Percentiles rank a stretch among this genome's conserved stretches.
Conservation (phyloP, 176 grass and related monocot genomes). For the Panicum miliaceum region DNA sequence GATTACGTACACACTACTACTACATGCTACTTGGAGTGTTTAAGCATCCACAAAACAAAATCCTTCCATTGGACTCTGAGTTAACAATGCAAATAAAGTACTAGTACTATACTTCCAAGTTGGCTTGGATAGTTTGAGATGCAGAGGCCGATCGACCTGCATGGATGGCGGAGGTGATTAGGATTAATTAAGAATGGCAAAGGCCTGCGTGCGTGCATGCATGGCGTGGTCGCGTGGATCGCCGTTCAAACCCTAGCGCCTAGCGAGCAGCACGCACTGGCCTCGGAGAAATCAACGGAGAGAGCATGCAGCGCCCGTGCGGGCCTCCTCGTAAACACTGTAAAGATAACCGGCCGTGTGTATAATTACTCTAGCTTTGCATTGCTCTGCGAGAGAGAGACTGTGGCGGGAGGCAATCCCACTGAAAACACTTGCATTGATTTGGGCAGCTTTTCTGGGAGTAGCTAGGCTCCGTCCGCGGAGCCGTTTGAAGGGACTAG, state of each 20-base stretch:
- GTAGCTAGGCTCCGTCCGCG: constrained; percentile 15
- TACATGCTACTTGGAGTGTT: not conserved
- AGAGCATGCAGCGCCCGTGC: constrained; percentile 50
- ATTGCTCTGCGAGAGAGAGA: not conserved
- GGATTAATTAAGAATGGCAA: not conserved
- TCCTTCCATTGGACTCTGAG: constrained; percentile 6
- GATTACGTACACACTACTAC: not conserved
- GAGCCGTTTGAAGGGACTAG: constrained; percentile 30
- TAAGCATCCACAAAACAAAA: not conserved
- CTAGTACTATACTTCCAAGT: not conserved
- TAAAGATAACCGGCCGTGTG: constrained; percentile 42
- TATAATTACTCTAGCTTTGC: constrained; percentile 31
- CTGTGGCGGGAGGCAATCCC: constrained; percentile 43
- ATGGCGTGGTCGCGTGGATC: not conserved
- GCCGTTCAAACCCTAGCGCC: constrained; percentile 38
- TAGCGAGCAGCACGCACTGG: constrained; percentile 36
- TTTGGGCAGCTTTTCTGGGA: constrained; percentile 60
- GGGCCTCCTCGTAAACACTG: constrained; percentile 66
- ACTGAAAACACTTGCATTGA: constrained; percentile 61
- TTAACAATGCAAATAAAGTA: not conserved
- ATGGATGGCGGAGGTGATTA: not conserved
- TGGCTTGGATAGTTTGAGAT: constrained; percentile 46
- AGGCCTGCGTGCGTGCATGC: constrained; percentile 18
- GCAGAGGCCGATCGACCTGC: constrained; percentile 6
- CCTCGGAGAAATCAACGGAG: constrained; percentile 87